These are phyloP conservation scores for Canariomyces notabilis DNA, from an alignment of 2,329 filamentous ascomycete genomes.

Conservation along the genomic window DNA sequence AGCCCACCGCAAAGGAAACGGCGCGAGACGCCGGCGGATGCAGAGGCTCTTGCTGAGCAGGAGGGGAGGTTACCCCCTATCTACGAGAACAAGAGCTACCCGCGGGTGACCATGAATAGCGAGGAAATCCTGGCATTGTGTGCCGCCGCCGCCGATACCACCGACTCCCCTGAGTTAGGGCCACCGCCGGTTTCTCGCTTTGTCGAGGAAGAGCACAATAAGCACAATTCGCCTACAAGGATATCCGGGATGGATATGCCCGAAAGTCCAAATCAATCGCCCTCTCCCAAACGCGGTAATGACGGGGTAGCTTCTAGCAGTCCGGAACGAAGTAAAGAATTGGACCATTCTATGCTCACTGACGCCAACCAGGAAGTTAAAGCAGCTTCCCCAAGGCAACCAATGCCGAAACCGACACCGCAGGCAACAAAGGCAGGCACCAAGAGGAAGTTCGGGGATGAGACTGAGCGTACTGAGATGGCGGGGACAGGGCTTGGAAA, in stretches of 20 bases:
- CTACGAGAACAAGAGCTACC: slow-evolving; percentile 62
- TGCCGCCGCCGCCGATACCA: slow-evolving; percentile 42
- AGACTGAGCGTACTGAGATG: slow-evolving; percentile 39
- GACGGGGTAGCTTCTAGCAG: slow-evolving; percentile 14
- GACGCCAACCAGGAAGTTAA: slow-evolving; percentile 1
- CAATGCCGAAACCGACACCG: not conserved
- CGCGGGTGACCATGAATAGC: slow-evolving; percentile 58
- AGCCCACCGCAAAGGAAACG: slow-evolving; percentile 50
- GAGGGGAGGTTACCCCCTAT: slow-evolving; percentile 62
- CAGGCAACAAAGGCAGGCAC: slow-evolving; percentile 41
- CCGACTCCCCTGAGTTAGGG: slow-evolving; percentile 65
- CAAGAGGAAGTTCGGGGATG: slow-evolving; percentile 58
- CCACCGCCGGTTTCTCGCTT: slow-evolving; percentile 56
- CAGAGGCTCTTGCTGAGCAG: slow-evolving; percentile 45
- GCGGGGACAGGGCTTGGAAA: slow-evolving; percentile 29
- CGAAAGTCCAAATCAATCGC: slow-evolving; percentile 6
- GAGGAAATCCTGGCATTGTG: slow-evolving; percentile 60
- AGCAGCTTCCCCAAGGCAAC: not conserved
- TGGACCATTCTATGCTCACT: slow-evolving; percentile 2
- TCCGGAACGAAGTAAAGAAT: slow-evolving; percentile 11
- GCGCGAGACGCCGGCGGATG: slow-evolving; percentile 51
- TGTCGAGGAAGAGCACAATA: slow-evolving; percentile 52
- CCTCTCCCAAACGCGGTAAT: slow-evolving; percentile 23
- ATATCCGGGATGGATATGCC: slow-evolving; percentile 8
- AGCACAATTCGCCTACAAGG: slow-evolving; percentile 45